Evolutionary conservation across 73 alveolate species (phyloP), one percentile per base, ranked within the genome.

Genomic region (Blepharisma japonicum): DNA sequence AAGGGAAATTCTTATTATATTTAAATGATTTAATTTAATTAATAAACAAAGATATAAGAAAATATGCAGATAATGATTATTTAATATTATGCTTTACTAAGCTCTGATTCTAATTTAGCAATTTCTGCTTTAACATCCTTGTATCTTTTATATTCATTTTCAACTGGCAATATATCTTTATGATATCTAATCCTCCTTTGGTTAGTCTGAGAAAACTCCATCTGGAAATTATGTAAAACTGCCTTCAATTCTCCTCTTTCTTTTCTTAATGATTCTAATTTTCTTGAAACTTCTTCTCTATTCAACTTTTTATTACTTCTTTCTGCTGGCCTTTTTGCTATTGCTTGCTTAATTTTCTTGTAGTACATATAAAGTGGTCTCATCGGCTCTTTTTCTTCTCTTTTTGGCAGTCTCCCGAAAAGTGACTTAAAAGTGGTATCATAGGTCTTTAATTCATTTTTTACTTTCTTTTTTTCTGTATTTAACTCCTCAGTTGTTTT

Each of bases 381-480:
- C 97, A 94, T 91, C 7, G 98, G 98, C 68, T 93, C 98, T 80
- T 93, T 93, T 49, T 93, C 97, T 18, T 81, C 68, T 45, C 96
- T 56, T 6, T 46, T 51, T 25, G 98, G 98, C 14, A 78, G 55
- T 23, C 94, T 55, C 32, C 55, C 48, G 78, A 91, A 93, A 9
- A 51, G 66, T 1, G 55, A 8, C 55, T 78, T 61, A 83, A 91
- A 93, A 6, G 77, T 84, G 42, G 80, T 55, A 80, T 93, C 98
- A 82, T 93, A 93, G 49, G 46, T 32, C 71, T 93, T 93, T 46
- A 93, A 81, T 77, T 93, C 96, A 77, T 91, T 88, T 77, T 91
- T 93, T 7, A 93, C 97, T 47, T 87, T 81, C 68, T 89, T 91
- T 82, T 91, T 91, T 82, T 86, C 95, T 53, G 74, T 32, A n/a